phyloP scores from a whole-genome alignment of 2,329 filamentous ascomycete species.

The Cryphonectria radicalis region DNA sequence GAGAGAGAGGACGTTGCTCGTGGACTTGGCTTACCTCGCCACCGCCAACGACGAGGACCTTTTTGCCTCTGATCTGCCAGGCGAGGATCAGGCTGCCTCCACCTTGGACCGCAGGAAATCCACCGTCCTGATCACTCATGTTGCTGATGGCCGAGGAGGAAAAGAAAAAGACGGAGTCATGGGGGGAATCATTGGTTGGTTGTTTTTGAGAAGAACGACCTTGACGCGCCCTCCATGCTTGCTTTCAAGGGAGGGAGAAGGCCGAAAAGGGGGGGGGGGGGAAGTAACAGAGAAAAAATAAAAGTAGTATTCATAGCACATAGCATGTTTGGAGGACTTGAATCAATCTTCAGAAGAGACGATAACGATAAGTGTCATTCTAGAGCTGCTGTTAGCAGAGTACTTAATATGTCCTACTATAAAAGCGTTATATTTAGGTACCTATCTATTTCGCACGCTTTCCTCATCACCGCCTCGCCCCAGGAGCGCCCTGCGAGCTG shows the following conservation, averaged over 20 bases:
- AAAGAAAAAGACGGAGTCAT: neutral
- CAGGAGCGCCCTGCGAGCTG: neutral
- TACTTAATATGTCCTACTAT: neutral
- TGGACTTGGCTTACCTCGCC: constrained; percentile 70
- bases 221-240: neutral
- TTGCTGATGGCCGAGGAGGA: neutral
- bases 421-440: neutral
- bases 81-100: constrained; percentile 93
- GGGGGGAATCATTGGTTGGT: neutral
- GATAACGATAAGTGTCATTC: constrained; percentile 16
- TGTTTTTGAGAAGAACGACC: neutral
- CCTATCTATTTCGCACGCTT: neutral
- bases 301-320: neutral
- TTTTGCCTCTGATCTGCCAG: constrained; percentile 91
- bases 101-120: constrained; percentile 81
- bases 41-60: constrained; percentile 89
- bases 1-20: constrained; percentile 3
- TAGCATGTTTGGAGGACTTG: neutral
- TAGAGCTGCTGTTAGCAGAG: neutral
- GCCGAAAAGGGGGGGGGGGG: too few relatives aligned
- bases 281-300: neutral
- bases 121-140: constrained; percentile 30
- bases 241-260: neutral
- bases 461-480: neutral
- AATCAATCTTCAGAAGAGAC: neutral